These are phyloP conservation scores for Linnemannia elongata DNA, from an alignment of 192 early-diverging fungal species.

Conservation along the genomic window DNA sequence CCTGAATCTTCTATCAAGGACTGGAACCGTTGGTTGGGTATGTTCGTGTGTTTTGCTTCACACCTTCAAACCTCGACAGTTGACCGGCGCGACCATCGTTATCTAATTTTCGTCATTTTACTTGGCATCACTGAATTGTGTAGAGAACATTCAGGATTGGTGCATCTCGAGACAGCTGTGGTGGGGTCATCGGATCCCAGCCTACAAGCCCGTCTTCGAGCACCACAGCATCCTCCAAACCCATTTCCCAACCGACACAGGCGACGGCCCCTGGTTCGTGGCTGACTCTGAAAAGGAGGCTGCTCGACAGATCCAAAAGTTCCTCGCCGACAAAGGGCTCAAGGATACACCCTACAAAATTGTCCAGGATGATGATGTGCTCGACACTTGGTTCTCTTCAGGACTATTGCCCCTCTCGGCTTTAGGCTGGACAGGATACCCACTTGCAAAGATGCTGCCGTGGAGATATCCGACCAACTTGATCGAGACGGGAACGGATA, in stretches of 20 bases:
- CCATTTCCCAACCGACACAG: slow-evolving; percentile 24
- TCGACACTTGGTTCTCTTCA: slow-evolving; percentile 99
- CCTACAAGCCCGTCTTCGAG: slow-evolving; percentile 80
- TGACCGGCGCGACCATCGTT: not conserved
- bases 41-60: not conserved
- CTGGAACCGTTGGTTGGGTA: slow-evolving; percentile 92
- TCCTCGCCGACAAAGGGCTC: slow-evolving; percentile 58
- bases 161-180: slow-evolving; percentile 97
- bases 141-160: slow-evolving; percentile 92
- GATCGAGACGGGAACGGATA: slow-evolving; percentile 96
- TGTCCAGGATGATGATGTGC: slow-evolving; percentile 90
- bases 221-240: not conserved
- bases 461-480: slow-evolving; percentile 82
- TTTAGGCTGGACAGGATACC: slow-evolving; percentile 61
- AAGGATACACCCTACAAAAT: slow-evolving; percentile 53
- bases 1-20: slow-evolving; percentile 84
- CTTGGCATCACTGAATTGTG: not conserved
- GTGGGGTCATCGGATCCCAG: slow-evolving; percentile 98
- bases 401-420: slow-evolving; percentile 91
- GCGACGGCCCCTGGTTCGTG: slow-evolving; percentile 76
- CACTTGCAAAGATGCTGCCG: slow-evolving; percentile 61
- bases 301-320: slow-evolving; percentile 61
- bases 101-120: not conserved
- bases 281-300: slow-evolving; percentile 71
- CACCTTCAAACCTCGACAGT: not conserved